Base-by-base conservation (phyloP, 441 rosid species). In the Corymbia citriodora region DNA sequence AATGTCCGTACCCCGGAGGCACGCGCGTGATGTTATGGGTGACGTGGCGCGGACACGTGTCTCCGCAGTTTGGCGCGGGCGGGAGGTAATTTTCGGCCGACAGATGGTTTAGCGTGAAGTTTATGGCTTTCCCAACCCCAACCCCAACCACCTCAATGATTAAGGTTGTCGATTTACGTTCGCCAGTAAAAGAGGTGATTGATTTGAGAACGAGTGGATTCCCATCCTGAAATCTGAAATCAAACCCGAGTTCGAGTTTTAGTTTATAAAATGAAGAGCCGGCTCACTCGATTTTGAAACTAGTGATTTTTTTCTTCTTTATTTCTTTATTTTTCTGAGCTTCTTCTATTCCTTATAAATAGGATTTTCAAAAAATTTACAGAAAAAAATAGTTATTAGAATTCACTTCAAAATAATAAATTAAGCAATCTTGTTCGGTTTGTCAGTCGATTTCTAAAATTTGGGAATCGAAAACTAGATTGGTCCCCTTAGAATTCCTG, bases 401-500 rank as follows among this genome's bases (percentile, higher is more conserved):
- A 8, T 63, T 63, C 13, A 29, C 14, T 63, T 63, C 70, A 6
- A 1, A 8, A 61, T 25, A 29, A 29, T 27, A 63, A 8, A 29
- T 63, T 29, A 63, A 29, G 14, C 29, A 63, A 29, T 63, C 10
- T 29, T 29, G 33, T 1, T 29, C 2, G 7, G 2, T 29, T 2
- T 0, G 17, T 63, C 3, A 16, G 70, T 63, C 4, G 0, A 1
- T 6, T 63, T 63, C 10, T 5, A 63, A 63, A 63, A 29, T 14
- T 16, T 63, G 29, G 17, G 16, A 63, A 63, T 63, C 2, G 3
- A 8, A n/a, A 63, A 63, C 0, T 0, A 2, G n/a, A 63, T n/a
- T 2, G 1, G 0, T 29, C 4, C 4, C n/a, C 36, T 2, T 4
- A 14, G n/a, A 17, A 59, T 63, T 29, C n/a, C 29, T n/a, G n/a